phyloP scores from a whole-genome alignment of 805 yeast genomes.

The Barnettozyma wickerhamii region DNA sequence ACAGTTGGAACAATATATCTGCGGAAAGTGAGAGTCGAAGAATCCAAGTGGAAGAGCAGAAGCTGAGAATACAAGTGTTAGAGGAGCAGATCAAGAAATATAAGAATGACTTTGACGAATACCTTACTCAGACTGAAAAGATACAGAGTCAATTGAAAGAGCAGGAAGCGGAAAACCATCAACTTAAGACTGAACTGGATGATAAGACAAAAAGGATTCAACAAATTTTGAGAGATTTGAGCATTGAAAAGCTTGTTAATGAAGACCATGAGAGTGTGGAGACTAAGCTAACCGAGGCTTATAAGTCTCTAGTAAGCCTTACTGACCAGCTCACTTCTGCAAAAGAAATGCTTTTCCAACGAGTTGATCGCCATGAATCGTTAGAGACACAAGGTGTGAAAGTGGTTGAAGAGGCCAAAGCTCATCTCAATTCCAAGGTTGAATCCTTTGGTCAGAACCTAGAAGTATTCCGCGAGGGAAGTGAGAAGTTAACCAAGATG shows the following conservation, averaged over 20 bases:
- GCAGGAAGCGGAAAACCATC: constrained; percentile 12
- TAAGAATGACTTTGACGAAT: constrained; percentile 37
- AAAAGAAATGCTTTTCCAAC: constrained; percentile 16
- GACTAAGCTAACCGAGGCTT: constrained; percentile 15
- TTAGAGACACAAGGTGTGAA: constrained; percentile 15
- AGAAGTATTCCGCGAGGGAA: constrained; percentile 8
- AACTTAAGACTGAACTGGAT: constrained; percentile 9
- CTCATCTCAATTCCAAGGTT: constrained; percentile 3
- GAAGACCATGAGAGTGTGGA: constrained; percentile 20
- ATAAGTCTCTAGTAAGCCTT: constrained; percentile 6
- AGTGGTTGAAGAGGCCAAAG: constrained; percentile 10
- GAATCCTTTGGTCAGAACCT: constrained; percentile 9
- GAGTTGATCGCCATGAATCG: constrained; percentile 14
- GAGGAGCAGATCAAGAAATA: constrained; percentile 42
- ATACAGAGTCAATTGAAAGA: constrained; percentile 11
- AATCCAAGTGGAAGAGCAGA: constrained; percentile 46
- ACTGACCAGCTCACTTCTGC: constrained; percentile 11
- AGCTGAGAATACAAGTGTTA: constrained; percentile 40
- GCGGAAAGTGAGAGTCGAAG: constrained; percentile 43
- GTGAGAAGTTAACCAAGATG: constrained; percentile 10
- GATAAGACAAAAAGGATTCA: constrained; percentile 6
- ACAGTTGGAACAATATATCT: constrained; percentile 43
- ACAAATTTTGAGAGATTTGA: constrained; percentile 11
- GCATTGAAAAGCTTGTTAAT: constrained; percentile 15
- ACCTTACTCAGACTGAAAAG: constrained; percentile 24